Percentiles rank a stretch among this genome's conserved stretches.
Conservation (phyloP, 129 eudicot genomes). For the Silybum marianum region DNA sequence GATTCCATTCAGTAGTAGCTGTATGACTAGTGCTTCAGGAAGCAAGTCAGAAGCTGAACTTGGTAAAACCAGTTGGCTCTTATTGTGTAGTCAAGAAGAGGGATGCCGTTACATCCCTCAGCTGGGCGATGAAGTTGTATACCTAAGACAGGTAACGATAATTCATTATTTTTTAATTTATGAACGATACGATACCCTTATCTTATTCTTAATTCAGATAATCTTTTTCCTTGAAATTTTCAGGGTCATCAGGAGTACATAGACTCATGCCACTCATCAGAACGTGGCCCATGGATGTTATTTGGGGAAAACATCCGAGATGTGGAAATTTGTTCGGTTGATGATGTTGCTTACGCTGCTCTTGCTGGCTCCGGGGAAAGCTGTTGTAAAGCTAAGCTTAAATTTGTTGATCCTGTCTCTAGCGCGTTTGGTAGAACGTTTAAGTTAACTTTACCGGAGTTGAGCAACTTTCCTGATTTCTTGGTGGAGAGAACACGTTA, state of each 20-base stretch:
- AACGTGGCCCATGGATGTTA: slow-evolving; percentile 58
- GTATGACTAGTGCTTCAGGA: slow-evolving; percentile 39
- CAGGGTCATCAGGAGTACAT: slow-evolving; percentile 87
- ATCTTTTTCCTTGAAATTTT: not conserved
- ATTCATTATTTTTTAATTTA: not conserved
- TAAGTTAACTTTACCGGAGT: slow-evolving; percentile 68
- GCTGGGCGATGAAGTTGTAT: slow-evolving; percentile 80
- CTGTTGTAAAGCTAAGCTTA: slow-evolving; percentile 73
- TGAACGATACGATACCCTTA: not conserved
- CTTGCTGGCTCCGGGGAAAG: slow-evolving; percentile 85
- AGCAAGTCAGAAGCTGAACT: slow-evolving; percentile 28
- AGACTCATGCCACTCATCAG: slow-evolving; percentile 12
- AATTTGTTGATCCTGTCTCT: slow-evolving; percentile 52
- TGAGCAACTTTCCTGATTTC: slow-evolving; percentile 70
- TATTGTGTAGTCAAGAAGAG: slow-evolving; percentile 64
- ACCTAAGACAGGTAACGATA: slow-evolving; percentile 68
- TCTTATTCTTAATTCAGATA: not conserved
- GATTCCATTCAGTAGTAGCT: slow-evolving; percentile 26
- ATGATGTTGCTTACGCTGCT: slow-evolving; percentile 46
- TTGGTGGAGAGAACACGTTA: slow-evolving; percentile 79
- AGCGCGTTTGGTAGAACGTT: slow-evolving; percentile 44
- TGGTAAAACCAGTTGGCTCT: slow-evolving; percentile 69
- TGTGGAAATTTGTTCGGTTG: slow-evolving; percentile 71
- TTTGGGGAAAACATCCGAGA: slow-evolving; percentile 41
- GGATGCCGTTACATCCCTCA: slow-evolving; percentile 91